These are phyloP conservation scores for Lasiosphaeriaceae sp. DNA, from an alignment of 495 filamentous ascomycete genomes.

Conservation along the genomic window DNA sequence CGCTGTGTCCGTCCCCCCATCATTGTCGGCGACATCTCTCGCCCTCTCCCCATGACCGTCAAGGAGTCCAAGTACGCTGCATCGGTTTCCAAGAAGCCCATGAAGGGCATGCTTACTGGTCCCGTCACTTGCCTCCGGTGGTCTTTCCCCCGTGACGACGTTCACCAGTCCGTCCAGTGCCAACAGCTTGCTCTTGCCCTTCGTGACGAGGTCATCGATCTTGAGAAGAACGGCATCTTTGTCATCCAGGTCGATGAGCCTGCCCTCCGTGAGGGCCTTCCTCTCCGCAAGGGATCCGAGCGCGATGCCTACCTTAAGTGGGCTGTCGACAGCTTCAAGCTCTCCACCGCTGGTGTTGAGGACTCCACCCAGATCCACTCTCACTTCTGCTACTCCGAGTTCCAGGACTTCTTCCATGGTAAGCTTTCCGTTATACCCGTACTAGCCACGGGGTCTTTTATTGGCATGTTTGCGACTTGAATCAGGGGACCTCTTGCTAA, in stretches of 20 bases:
- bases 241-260: conserved; percentile 99
- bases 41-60: conserved; percentile 95
- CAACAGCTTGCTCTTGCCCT: conserved; percentile 97
- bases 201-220: conserved; percentile 96
- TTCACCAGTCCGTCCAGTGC: conserved; percentile 98
- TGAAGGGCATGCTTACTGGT: conserved; percentile 99
- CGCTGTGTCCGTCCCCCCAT: conserved; percentile 97
- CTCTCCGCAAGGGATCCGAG: conserved; percentile 85
- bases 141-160: conserved; percentile 99
- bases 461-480: too few species aligned
- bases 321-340: conserved; percentile 96
- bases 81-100: conserved; percentile 93
- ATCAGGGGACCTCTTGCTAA: not conserved
- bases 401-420: conserved; percentile 98
- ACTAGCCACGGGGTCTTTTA: not conserved
- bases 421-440: not conserved
- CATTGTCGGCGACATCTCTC: conserved; percentile 96
- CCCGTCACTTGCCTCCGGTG: conserved; percentile 97
- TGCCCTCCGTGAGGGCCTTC: conserved; percentile 97
- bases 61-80: conserved; percentile 99
- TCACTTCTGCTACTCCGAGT: conserved; percentile 99
- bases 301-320: conserved; percentile 92
- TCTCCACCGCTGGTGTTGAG: conserved; percentile 83
- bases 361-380: conserved; percentile 98
- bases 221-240: conserved; percentile 89